These are phyloP conservation scores for Trametes punicea DNA, from an alignment of 768 basidiomycete species.

Conservation along the genomic window DNA sequence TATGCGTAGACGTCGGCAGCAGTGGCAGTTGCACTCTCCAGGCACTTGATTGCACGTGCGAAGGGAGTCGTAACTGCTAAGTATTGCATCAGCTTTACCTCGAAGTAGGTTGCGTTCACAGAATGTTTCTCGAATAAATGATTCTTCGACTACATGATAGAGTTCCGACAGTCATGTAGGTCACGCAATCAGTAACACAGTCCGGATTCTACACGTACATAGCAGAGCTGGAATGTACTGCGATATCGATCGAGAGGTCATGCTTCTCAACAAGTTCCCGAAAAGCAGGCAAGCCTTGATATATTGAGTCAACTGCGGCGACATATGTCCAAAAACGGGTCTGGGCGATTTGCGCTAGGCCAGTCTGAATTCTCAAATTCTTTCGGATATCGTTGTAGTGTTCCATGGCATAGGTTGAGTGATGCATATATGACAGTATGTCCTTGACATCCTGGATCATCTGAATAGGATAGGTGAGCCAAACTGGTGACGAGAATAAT, in stretches of 20 bases:
- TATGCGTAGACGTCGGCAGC: background rate
- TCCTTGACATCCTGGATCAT: background rate
- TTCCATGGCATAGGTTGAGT: constrained; percentile 2
- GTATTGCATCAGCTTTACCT: background rate
- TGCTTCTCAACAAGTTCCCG: background rate
- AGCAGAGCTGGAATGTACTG: background rate
- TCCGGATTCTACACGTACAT: no score
- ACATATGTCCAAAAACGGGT: constrained; percentile 1
- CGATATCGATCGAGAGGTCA: background rate
- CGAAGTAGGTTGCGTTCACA: background rate
- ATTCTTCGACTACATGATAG: background rate
- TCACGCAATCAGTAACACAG: background rate
- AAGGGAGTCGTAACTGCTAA: background rate
- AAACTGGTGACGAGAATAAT: no score
- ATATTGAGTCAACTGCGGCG: background rate
- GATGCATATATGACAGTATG: background rate
- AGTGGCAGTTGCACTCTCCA: background rate
- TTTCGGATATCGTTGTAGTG: background rate
- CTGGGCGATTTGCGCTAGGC: background rate
- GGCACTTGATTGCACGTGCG: constrained; percentile 1
- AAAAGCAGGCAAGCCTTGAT: background rate
- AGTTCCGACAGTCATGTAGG: no score
- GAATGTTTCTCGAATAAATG: background rate
- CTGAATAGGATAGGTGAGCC: background rate
- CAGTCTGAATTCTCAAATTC: background rate